Base-by-base conservation (phyloP, 2,329 filamentous ascomycete species). In the Ophiostoma piceae region DNA sequence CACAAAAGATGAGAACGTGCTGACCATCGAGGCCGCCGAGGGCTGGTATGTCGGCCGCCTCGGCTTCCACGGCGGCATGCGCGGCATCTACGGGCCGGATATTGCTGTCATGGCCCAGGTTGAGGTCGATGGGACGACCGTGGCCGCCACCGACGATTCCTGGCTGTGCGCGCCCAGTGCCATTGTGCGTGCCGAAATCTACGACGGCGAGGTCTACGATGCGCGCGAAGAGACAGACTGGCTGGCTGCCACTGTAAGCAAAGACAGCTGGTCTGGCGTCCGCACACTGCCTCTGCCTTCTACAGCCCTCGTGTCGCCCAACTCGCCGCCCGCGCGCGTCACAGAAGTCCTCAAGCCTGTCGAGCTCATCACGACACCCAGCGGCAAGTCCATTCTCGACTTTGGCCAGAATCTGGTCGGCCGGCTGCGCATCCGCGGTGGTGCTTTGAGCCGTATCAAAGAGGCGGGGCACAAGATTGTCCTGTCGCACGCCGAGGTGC, bases 361-460 rank as follows among this genome's bases (percentile, higher is more conserved):
- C 3, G 62, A 72, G 19, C 76, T 79, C 43, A 78, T 78, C 14
- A 75, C 72, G 70, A 78, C 76, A 9, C 76, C 76, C 1, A 75
- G 75, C 3, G 83, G 83, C 11, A 84, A 84, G 73, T 81, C 77
- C 0, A 76, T 87, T 1, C 71, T 88, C 12, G 84, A 88, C 72
- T 87, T 88, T 75, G 85, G 85, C 1, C 85, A 88, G 73, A 87
- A 88, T 72, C 76, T 88, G 0, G 85, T 87, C 0, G 86, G 85
- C 1, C 80, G 80, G 72, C 70, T 86, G 1, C 76, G 77, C 0
- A 73, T 87, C 12, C 51, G 43, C 3, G 60, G 64, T 12, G 74
- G 71, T 2, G 12, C 16, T 1, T 12, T 66, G 1, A 74, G 68
- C 12, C 3, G 19, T 6, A 78, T 67, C 81, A 79, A 2, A 73